Evolutionary conservation across 257 asterid genomes (phyloP), one percentile per base, ranked within the genome.

Genomic region (Verbascum thapsus): DNA sequence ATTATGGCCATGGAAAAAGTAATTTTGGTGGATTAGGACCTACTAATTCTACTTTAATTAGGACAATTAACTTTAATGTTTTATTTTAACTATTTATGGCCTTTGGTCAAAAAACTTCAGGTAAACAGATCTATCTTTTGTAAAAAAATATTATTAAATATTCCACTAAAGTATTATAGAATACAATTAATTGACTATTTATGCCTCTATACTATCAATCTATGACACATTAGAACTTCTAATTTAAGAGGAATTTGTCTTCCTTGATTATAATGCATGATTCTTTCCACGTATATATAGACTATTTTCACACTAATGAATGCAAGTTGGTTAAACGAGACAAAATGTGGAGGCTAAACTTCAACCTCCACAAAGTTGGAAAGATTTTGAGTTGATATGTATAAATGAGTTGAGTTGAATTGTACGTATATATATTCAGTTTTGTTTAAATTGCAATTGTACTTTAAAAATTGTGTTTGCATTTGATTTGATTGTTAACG

Each of bases 41-140:
- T 43, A 69, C 51, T 44, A 41, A 39, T 18, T 19, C 42, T 71
- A 64, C 79, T 82, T 80, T 76, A 76, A 66, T 74, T 66, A 74
- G 62, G 44, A 64, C 68, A 34, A 44, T 66, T 56, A 40, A 60
- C 81, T 80, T 73, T 67, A 53, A 63, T 19, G 1, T 67, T 56
- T 77, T 66, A n/a, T 35, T 58, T 78, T 74, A 42, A 17, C 56
- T 68, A 48, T 64, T 67, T 22, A 60, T 58, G 57, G 65, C 73
- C 53, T 4, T 69, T 65, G 61, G 83, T 83, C 86, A 80, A 81
- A 71, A 35, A 67, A 76, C 63, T 67, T 80, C 76, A 72, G 79
- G 64, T 80, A 78, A 82, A 80, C 74, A 67, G 53, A 58, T 30
- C 74, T 45, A 69, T 70, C 76, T 2, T 54, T 53, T 53, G 26